These are phyloP conservation scores for Vitis hybrid DNA, from an alignment of 177 flowering plant genomes.

Conservation along the genomic window DNA sequence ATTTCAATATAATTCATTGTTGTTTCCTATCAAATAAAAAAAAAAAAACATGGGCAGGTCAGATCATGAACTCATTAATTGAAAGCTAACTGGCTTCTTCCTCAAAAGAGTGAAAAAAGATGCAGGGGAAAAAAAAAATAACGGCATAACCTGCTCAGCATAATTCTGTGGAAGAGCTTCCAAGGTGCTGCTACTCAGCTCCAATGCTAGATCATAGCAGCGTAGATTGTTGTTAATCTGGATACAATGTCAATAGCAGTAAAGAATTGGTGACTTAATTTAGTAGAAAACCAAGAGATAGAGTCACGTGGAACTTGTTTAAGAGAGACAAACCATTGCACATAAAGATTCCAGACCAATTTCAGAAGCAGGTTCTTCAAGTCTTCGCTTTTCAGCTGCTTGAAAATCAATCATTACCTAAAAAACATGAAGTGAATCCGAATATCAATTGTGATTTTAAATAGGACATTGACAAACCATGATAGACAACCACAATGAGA, in stretches of 20 bases:
- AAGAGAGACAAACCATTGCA: constrained; percentile 74
- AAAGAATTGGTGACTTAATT: background rate
- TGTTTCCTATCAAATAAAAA: too few relatives aligned
- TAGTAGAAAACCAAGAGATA: background rate
- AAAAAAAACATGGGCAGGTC: too few relatives aligned
- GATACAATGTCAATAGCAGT: constrained; percentile 5
- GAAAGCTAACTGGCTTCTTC: background rate
- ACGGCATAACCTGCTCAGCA: constrained; percentile 74
- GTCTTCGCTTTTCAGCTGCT: constrained; percentile 88
- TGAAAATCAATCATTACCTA: constrained; percentile 99
- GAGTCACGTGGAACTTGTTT: background rate
- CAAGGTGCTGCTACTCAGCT: constrained; percentile 75
- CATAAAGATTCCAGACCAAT: constrained; percentile 93
- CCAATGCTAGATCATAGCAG: constrained; percentile 98
- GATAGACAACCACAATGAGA: too few relatives aligned
- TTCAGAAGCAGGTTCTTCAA: constrained; percentile 96
- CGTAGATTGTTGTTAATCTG: constrained; percentile 97
- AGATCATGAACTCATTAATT: too few relatives aligned
- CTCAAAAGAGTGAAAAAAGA: background rate
- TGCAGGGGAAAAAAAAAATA: background rate
- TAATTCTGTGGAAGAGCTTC: constrained; percentile 96
- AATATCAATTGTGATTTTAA: background rate
- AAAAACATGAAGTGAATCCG: constrained; percentile 2
- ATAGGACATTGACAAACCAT: too few relatives aligned
- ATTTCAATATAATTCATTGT: too few relatives aligned